phyloP scores from a whole-genome alignment of 306 rosid species.

The Quercus mongolica region DNA sequence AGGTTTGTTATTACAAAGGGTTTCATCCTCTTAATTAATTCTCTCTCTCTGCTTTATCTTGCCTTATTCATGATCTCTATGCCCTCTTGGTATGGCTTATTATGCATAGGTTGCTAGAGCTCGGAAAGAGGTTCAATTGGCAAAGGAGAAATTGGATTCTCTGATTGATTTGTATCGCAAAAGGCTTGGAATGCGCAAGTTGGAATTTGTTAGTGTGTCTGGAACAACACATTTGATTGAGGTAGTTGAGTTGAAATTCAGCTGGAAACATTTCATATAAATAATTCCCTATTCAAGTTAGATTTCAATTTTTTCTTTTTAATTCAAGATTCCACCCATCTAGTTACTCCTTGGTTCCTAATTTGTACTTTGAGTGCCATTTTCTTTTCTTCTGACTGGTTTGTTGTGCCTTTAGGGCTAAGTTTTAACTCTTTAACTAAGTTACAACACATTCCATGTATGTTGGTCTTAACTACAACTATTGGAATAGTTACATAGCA shows the following conservation, averaged over 20 bases:
- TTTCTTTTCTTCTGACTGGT: not conserved
- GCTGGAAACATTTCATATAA: conserved; percentile 1
- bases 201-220: conserved; percentile 76
- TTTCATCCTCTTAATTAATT: conserved; percentile 3
- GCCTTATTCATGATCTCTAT: not conserved
- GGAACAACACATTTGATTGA: conserved; percentile 90
- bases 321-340: not conserved
- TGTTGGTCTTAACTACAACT: not conserved
- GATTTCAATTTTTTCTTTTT: not conserved
- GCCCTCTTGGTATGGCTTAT: conserved; percentile 15
- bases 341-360: not conserved
- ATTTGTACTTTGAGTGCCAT: not conserved
- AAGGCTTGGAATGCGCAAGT: conserved; percentile 55
- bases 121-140: conserved; percentile 55
- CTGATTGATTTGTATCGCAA: conserved; percentile 66
- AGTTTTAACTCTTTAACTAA: not conserved
- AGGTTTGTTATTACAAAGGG: conserved; percentile 46
- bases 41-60: conserved; percentile 6
- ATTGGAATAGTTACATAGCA: not conserved
- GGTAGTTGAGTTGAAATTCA: conserved; percentile 42
- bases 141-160: conserved; percentile 61
- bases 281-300: conserved; percentile 10
- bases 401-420: not conserved
- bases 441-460: not conserved
- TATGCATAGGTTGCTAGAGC: conserved; percentile 55